Base-by-base conservation (phyloP, 306 rosid species). In the Lathyrus tuberosus region DNA sequence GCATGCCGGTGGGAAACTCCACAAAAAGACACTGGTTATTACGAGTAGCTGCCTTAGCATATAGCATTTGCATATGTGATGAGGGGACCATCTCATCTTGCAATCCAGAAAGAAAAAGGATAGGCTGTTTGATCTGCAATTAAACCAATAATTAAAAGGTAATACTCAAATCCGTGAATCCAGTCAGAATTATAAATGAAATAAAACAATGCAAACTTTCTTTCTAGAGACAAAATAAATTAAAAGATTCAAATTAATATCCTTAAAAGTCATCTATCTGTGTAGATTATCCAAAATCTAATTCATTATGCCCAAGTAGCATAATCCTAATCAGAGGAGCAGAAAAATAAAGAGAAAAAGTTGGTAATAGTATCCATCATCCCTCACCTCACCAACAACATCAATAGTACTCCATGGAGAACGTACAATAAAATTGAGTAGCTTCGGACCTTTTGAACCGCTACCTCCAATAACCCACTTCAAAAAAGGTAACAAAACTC, bases 41-140 rank as follows among this genome's bases (percentile, higher is more conserved):
- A 67, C 76, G 97, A 67, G 93, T 68, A 79, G 96, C 97, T 52
- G 99, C 99, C 85, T 89, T 91, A 48, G 96, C 99, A 81, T 95
- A 95, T 40, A 95, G 88, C 86, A 84, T 67, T 73, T 86, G 88
- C 97, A 95, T 89, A 60, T 95, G 97, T 76, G 79, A 53, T 11
- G 99, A 90, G 12, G 99, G 99, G 76, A 95, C 88, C 97, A 91
- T 95, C 93, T 95, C 97, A 68, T 95, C 99, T 89, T 89, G 96
- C 85, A 83, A 78, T 56, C 99, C 99, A 59, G 97, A 95, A 17
- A 95, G 87, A 76, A 95, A 91, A 74, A 95, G 95, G 77, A 95
- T 83, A 44, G 99, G 99, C 85, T 86, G 95, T 87, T 87, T 89
- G 86, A 95, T 73, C 99, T 95, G 86, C 79, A 78, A 60, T 62